Conservation (phyloP, 257 asterid species). For the Dorcoceras hygrometricum region DNA sequence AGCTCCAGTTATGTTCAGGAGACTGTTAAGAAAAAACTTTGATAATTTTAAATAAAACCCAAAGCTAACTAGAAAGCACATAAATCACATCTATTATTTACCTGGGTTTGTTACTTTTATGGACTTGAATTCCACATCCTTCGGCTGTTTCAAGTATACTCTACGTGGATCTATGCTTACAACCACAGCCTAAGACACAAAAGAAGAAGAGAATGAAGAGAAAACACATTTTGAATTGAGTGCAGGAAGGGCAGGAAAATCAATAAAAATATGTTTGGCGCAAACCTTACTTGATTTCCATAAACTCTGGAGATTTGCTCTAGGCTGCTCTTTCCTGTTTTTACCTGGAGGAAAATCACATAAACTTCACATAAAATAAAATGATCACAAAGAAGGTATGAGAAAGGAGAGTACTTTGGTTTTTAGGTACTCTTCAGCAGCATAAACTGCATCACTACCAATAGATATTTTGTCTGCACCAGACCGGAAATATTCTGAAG, state of each 20-base stretch:
- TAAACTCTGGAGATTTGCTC: slow-evolving; percentile 92
- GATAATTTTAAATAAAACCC: not conserved
- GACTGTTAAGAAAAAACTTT: not conserved
- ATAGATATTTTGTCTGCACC: slow-evolving; percentile 97
- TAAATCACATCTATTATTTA: slow-evolving; percentile 26
- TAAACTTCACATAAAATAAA: slow-evolving; percentile 22
- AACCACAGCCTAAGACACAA: slow-evolving; percentile 74
- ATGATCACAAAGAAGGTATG: slow-evolving; percentile 9
- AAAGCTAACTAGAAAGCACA: slow-evolving; percentile 7
- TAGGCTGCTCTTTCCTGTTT: slow-evolving; percentile 86
- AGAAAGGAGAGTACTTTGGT: slow-evolving; percentile 50
- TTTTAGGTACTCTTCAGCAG: slow-evolving; percentile 83
- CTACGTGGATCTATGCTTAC: slow-evolving; percentile 96
- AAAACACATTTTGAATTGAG: not conserved
- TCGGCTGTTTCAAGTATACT: slow-evolving; percentile 67
- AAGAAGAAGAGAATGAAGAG: slow-evolving; percentile 2
- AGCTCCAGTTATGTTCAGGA: slow-evolving; percentile 6
- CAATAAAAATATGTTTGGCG: not conserved
- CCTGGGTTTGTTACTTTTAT: slow-evolving; percentile 71
- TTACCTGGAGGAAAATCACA: slow-evolving; percentile 46
- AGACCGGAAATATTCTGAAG: slow-evolving; percentile 95
- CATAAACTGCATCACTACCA: slow-evolving; percentile 98
- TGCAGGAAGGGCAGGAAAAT: not conserved
- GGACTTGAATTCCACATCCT: slow-evolving; percentile 67
- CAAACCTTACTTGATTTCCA: slow-evolving; percentile 75